Conservation (phyloP, 2,329 filamentous ascomycete genomes). For the Nemania abortiva region DNA sequence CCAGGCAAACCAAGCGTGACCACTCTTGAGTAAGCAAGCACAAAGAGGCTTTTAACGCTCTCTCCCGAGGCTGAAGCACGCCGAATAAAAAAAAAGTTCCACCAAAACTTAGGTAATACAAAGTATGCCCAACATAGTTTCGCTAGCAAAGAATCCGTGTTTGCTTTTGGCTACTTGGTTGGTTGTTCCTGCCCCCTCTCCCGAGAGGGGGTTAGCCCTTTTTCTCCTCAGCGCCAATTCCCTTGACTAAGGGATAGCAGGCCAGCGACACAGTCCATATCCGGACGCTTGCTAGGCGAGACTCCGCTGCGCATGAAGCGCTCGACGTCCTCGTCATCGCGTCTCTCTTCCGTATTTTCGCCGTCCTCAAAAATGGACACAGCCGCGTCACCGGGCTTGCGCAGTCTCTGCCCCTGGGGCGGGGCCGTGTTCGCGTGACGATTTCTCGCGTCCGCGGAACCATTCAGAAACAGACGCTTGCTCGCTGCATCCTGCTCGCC, state of each 20-base stretch:
- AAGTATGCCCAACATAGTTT: background rate
- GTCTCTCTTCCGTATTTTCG: constrained; percentile 32
- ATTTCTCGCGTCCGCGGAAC: constrained; percentile 31
- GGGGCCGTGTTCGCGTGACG: constrained; percentile 58
- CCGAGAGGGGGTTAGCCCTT: background rate
- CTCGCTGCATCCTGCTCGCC: constrained; percentile 56
- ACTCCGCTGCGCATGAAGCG: constrained; percentile 77
- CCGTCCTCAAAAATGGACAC: constrained; percentile 67
- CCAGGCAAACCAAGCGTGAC: constrained; percentile 15
- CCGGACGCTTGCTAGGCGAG: constrained; percentile 78
- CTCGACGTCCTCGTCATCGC: constrained; percentile 72
- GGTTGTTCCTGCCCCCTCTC: background rate
- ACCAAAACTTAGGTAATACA: constrained; percentile 11
- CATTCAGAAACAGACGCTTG: constrained; percentile 48
- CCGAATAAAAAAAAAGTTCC: background rate
- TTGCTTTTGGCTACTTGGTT: background rate
- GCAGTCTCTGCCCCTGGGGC: constrained; percentile 47
- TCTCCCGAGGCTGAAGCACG: background rate
- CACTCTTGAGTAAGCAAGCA: background rate
- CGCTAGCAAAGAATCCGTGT: background rate
- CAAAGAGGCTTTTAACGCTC: background rate
- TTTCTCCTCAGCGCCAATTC: constrained; percentile 76
- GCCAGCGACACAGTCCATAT: constrained; percentile 91
- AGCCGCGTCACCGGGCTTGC: constrained; percentile 40
- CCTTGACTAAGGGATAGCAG: constrained; percentile 89